A percentile compares a stretch with the other conserved stretches of the same genome.
phyloP scores from a whole-genome alignment of 345 rosid genomes.

The Cochlearia excelsa region DNA sequence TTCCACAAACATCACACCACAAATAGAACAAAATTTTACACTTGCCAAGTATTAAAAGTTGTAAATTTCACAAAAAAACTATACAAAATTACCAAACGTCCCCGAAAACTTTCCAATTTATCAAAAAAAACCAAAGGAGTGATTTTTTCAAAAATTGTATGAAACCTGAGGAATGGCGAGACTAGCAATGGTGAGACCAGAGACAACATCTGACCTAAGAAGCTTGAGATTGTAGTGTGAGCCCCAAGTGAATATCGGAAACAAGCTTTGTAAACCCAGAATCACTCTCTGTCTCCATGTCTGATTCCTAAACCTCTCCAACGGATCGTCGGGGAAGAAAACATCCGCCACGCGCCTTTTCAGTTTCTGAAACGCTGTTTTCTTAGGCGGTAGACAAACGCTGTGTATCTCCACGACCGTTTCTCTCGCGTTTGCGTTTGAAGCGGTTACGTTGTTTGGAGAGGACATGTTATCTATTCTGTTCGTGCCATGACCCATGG shows the following conservation, averaged over 20 bases:
- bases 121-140: background rate
- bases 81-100: too few relatives aligned
- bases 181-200: slow-evolving; percentile 99
- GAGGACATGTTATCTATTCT: slow-evolving; percentile 41
- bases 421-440: slow-evolving; percentile 14
- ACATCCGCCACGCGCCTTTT: slow-evolving; percentile 57
- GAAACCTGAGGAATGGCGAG: slow-evolving; percentile 97
- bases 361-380: slow-evolving; percentile 61
- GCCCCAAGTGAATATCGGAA: slow-evolving; percentile 83
- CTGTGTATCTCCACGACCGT: slow-evolving; percentile 51
- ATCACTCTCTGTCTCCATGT: slow-evolving; percentile 50
- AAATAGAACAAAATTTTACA: too few relatives aligned
- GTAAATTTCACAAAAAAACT: too few relatives aligned
- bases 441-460: slow-evolving; percentile 28
- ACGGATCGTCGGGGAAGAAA: slow-evolving; percentile 97
- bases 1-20: too few relatives aligned
- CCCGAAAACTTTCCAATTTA: background rate
- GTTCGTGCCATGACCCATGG: slow-evolving; percentile 38
- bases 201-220: slow-evolving; percentile 77
- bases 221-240: slow-evolving; percentile 58
- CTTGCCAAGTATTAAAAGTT: too few relatives aligned
- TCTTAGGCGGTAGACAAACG: slow-evolving; percentile 72
- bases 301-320: slow-evolving; percentile 75
- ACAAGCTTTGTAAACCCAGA: slow-evolving; percentile 62
- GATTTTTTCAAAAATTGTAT: background rate